A percentile compares a stretch with the other conserved stretches of the same genome.
Conservation (phyloP, 208 protist genomes). For the Leishmania major region DNA sequence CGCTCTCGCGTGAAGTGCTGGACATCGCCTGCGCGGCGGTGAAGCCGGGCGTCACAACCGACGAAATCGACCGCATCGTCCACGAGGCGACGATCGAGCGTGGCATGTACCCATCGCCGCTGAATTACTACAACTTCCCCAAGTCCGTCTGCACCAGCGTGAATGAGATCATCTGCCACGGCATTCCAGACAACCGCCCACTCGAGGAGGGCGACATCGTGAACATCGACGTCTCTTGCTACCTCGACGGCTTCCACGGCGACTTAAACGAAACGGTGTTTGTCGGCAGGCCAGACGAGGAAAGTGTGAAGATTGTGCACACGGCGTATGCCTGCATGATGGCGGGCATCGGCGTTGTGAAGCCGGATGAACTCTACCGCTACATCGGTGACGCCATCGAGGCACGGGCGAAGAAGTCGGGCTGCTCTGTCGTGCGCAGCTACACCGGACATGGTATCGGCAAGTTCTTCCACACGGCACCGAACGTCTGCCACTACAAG, state of each 20-base stretch:
- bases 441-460: slow-evolving; percentile 96
- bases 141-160: slow-evolving; percentile 98
- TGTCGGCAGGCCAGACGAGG: slow-evolving; percentile 80
- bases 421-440: slow-evolving; percentile 74
- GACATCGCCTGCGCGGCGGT: slow-evolving; percentile 93
- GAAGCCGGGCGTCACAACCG: slow-evolving; percentile 95
- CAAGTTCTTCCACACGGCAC: slow-evolving; percentile 91
- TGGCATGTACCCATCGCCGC: slow-evolving; percentile 97
- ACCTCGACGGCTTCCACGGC: slow-evolving; percentile 92
- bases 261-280: slow-evolving; percentile 95
- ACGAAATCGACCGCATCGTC: slow-evolving; percentile 97
- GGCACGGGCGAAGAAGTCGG: slow-evolving; percentile 60
- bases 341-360: slow-evolving; percentile 77
- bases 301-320: slow-evolving; percentile 83
- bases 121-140: slow-evolving; percentile 98
- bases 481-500: slow-evolving; percentile 93
- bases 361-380: slow-evolving; percentile 86
- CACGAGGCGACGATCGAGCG: slow-evolving; percentile 92
- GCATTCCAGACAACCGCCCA: slow-evolving; percentile 96
- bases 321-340: slow-evolving; percentile 83
- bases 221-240: slow-evolving; percentile 98
- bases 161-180: slow-evolving; percentile 96
- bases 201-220: slow-evolving; percentile 98
- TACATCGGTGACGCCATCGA: slow-evolving; percentile 89
- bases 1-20: slow-evolving; percentile 93